Evolutionary conservation across 371 early-diverging fungal genomes (phyloP), one percentile per base, ranked within the genome.

Genomic region (Chytridiales sp.): DNA sequence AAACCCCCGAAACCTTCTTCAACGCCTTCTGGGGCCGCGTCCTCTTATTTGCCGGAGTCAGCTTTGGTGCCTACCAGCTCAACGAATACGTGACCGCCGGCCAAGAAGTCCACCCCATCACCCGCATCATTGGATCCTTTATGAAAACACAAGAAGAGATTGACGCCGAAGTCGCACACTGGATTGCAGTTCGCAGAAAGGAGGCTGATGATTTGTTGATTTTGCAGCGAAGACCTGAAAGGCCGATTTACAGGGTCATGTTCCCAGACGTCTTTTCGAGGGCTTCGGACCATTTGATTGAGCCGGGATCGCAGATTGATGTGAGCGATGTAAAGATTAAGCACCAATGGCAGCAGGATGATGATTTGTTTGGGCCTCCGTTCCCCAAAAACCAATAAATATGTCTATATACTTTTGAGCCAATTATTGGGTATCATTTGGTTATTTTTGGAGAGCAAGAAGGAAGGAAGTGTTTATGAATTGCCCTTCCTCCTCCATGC

Each of bases 301-400:
- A 64, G 52, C 66, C 66, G n/a, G 74, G 74, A 21, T 52, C 66
- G 13, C 68, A 68, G 55, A 47, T 59, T n/a, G 42, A 62, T 42
- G 46, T 64, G n/a, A 46, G 44, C 29, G 65, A 69, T 52, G 44
- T 73, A 9, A 56, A 64, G 56, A 47, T 70, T 24, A 70, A 66
- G 62, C 54, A 65, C 57, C 41, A 34, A 11, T 69, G 74, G 74
- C 53, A 72, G 56, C 40, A 52, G 52, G 56, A 73, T 38, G 64
- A 69, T 41, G 64, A 73, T n/a, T 24, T 69, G 15, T 64, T 63
- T 41, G 67, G 64, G 13, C 60, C 58, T 19, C 69, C 69, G 5
- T 73, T 43, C 64, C 73, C 69, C 17, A 72, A 70, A 36, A 63
- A 70, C 30, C 21, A 51, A 42, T 61, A 41, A 51, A 43, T n/a